A percentile compares a stretch with the other conserved stretches of the same genome.
These are phyloP conservation scores for Pleodorina starrii DNA, from an alignment of 139 green algal species.

Conservation along the genomic window DNA sequence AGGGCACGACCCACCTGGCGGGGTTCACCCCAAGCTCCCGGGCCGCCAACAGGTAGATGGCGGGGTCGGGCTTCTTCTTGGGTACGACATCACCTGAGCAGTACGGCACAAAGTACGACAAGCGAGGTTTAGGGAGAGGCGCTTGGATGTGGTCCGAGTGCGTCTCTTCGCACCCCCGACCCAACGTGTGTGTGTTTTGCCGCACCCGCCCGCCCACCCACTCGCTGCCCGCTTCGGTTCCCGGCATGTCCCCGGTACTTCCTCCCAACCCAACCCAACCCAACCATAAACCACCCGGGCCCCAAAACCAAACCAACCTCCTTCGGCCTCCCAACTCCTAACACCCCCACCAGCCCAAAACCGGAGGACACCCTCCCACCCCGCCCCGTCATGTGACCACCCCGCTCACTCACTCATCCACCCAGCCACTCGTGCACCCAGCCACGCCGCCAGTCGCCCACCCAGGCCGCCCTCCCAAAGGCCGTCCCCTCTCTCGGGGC, in stretches of 20 bases:
- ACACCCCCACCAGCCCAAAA: no score
- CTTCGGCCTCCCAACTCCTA: background rate
- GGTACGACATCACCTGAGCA: slow-evolving; percentile 86
- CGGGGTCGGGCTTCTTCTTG: slow-evolving; percentile 98
- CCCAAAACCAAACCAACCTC: background rate
- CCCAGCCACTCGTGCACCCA: background rate
- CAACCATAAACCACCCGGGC: background rate
- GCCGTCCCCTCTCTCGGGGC: no score
- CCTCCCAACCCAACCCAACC: background rate
- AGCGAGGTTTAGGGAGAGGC: background rate
- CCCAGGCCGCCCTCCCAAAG: no score
- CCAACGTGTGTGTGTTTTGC: background rate
- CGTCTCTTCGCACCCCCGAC: background rate
- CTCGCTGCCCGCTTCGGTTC: background rate
- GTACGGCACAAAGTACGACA: background rate
- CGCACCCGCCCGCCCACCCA: no score
- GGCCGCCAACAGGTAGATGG: slow-evolving; percentile 95
- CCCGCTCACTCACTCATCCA: background rate
- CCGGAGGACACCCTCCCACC: no score
- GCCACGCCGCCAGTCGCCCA: no score
- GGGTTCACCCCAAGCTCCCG: slow-evolving; percentile 87
- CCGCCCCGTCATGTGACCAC: no score
- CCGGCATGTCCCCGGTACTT: background rate
- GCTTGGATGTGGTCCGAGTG: background rate
- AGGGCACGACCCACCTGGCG: slow-evolving; percentile 65